phyloP scores from a whole-genome alignment of 2,329 filamentous ascomycete species.

The Colletotrichum lupini region DNA sequence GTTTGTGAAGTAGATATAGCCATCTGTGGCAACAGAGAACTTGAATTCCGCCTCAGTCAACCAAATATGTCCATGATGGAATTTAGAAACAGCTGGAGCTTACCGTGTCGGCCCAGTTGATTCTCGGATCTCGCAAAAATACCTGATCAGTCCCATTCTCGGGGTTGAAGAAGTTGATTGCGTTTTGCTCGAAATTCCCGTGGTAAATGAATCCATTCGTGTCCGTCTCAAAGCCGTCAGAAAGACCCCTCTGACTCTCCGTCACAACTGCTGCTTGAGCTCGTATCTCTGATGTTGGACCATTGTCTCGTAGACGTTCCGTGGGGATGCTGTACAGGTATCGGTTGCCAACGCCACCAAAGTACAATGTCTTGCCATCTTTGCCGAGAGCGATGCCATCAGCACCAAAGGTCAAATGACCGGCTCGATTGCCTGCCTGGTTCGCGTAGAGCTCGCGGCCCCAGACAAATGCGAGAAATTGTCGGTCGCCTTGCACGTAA shows the following conservation, averaged over 20 bases:
- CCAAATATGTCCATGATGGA: background rate
- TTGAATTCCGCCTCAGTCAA: background rate
- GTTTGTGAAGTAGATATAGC: constrained; percentile 11
- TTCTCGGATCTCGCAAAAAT: constrained; percentile 2
- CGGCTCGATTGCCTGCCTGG: background rate
- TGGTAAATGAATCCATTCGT: constrained; percentile 18
- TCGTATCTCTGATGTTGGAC: background rate
- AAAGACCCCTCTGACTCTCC: constrained; percentile 3
- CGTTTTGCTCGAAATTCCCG: constrained; percentile 4
- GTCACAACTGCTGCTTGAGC: constrained; percentile 1
- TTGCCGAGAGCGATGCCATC: background rate
- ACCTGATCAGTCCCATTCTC: constrained; percentile 6
- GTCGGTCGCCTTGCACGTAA: constrained; percentile 7
- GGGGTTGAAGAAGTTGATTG: constrained; percentile 10
- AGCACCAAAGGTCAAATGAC: background rate
- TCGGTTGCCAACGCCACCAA: constrained; percentile 16
- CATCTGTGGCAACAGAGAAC: constrained; percentile 13
- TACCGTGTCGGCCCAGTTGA: constrained; percentile 16
- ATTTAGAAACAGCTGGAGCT: background rate
- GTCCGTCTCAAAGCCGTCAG: constrained; percentile 13
- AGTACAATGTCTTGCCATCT: constrained; percentile 3
- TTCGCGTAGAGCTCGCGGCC: constrained; percentile 1
- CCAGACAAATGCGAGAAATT: constrained; percentile 14
- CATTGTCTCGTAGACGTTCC: background rate
- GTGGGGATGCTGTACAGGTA: constrained; percentile 11